Base-by-base conservation (phyloP, 176 grass and related monocot genomes). In the Avena eriantha region DNA sequence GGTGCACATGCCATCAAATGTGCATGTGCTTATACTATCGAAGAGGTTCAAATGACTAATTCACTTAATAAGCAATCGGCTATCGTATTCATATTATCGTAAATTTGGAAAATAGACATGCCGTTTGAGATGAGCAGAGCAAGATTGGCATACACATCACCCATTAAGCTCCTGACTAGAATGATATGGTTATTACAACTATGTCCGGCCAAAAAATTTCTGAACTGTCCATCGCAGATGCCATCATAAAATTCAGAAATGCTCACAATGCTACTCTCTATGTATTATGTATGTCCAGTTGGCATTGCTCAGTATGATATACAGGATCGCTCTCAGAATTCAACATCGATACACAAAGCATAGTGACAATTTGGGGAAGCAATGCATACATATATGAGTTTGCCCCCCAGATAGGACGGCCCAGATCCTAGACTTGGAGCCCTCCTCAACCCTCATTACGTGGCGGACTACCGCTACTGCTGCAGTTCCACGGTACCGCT, bases 31-130 rank as follows among this genome's bases (percentile, higher is more conserved):
- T 23, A 69, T 58, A 66, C 21, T n/a, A 13, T 5, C 69, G 7
- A 26, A n/a, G 29, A 33, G 8, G 2, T 36, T 81, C 58, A 57
- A 36, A 77, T 7, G 21, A 19, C 23, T 29, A 4, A 86, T 31
- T 26, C 84, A 86, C 10, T 82, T 72, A 84, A 43, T 22, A 81
- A 51, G 9, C 45, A 75, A n/a, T 10, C 56, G 7, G 36, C 10
- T 49, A 3, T 24, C 49, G 50, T 72, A 76, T 61, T 65, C 13
- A 65, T 65, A 47, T 66, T 39, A 39, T 1, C 36, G 36, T 6
- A 39, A 39, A 39, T 39, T 39, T 39, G 36, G 36, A 5, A 39
- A 39, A 39, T 39, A 0, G 36, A 2, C 18, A 49, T 64, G 16
- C 16, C 57, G 3, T 24, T 45, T 19, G 35, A 65, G 49, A 76